phyloP scores from a whole-genome alignment of 1,284 basidiomycete species.

The Fomitiporia mediterranea region DNA sequence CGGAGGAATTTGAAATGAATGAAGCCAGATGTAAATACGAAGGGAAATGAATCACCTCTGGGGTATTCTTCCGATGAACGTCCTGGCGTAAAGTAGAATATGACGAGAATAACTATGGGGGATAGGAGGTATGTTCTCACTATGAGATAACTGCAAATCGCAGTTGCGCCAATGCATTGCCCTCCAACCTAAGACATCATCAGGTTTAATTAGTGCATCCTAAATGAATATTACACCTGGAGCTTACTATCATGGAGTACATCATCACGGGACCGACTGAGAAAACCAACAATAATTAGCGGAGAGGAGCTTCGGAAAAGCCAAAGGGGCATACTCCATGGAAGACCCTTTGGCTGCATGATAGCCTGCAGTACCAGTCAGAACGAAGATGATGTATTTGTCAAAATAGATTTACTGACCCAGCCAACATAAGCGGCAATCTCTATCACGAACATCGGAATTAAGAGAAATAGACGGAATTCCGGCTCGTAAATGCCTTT shows the following conservation, averaged over 20 bases:
- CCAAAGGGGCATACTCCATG: conserved; percentile 15
- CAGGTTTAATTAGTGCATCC: not conserved
- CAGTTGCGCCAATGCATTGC: conserved; percentile 20
- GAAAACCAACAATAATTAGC: not conserved
- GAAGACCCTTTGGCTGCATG: conserved; percentile 16
- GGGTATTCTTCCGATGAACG: too few relatives aligned
- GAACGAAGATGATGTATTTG: not conserved
- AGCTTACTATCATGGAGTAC: conserved; percentile 21
- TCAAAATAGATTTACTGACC: conserved; percentile 29
- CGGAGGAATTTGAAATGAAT: too few relatives aligned
- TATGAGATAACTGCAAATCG: conserved; percentile 7
- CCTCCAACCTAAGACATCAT: conserved; percentile 14
- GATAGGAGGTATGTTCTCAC: not conserved
- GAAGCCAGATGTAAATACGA: too few relatives aligned
- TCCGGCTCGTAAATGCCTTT: conserved; percentile 45
- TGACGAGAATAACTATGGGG: too few relatives aligned
- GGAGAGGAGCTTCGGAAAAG: not conserved
- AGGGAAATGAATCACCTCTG: too few relatives aligned
- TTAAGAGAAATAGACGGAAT: conserved; percentile 40
- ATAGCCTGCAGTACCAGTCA: too few relatives aligned
- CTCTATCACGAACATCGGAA: conserved; percentile 37
- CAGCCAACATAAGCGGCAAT: conserved; percentile 43
- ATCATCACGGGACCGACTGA: conserved; percentile 21
- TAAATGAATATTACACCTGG: not conserved
- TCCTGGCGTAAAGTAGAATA: too few relatives aligned